Evolutionary conservation across 768 basidiomycete species (phyloP).

Genomic region (Tulasnella sp.): DNA sequence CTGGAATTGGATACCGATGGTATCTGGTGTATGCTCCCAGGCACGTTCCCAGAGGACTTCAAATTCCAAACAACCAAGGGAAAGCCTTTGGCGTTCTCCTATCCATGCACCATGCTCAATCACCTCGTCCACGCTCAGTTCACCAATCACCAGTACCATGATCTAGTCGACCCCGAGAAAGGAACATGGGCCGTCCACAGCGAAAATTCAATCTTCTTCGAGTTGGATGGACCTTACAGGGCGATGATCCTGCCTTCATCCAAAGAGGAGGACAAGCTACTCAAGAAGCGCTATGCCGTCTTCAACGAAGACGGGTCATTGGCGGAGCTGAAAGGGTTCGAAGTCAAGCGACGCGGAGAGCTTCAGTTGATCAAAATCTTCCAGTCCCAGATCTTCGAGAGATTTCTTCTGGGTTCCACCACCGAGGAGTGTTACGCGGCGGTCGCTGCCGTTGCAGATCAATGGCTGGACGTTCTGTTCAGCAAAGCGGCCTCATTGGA

Average conservation of each 20-base stretch:
- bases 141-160: slow-evolving; percentile 97
- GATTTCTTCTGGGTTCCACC: slow-evolving; percentile 88
- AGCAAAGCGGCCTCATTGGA: slow-evolving; percentile 76
- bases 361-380: slow-evolving; percentile 99
- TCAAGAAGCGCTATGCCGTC: slow-evolving; percentile 98
- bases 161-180: slow-evolving; percentile 69
- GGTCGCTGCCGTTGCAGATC: slow-evolving; percentile 84
- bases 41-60: slow-evolving; percentile 97
- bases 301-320: slow-evolving; percentile 96
- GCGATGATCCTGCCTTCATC: slow-evolving; percentile 99
- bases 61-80: slow-evolving; percentile 85
- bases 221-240: slow-evolving; percentile 95
- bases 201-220: slow-evolving; percentile 99
- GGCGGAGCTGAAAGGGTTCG: slow-evolving; percentile 98
- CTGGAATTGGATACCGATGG: slow-evolving; percentile 98
- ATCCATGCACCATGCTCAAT: slow-evolving; percentile 99
- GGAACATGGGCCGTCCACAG: slow-evolving; percentile 83
- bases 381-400: slow-evolving; percentile 97
- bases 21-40: slow-evolving; percentile 99
- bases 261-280: slow-evolving; percentile 96
- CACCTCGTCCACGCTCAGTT: slow-evolving; percentile 93
- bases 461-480: slow-evolving; percentile 95
- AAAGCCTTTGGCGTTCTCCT: slow-evolving; percentile 84
- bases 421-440: slow-evolving; percentile 94
- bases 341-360: slow-evolving; percentile 96